Evolutionary conservation across 345 rosid species (phyloP).

Genomic region (Ailanthus altissimus): DNA sequence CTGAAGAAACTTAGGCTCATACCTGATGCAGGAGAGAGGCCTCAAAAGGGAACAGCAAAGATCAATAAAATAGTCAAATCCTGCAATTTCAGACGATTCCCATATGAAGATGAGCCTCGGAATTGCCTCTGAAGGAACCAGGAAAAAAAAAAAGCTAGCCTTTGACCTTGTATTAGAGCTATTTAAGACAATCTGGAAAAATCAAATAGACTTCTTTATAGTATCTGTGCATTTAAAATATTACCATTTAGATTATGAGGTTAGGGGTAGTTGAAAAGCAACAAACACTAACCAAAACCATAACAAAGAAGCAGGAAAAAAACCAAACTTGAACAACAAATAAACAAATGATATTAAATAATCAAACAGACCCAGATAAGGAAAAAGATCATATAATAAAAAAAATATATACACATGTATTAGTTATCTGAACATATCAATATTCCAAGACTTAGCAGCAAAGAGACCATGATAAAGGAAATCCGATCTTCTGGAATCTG

Average conservation of each 20-base stretch:
- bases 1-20: neutral
- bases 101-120: constrained; percentile 24
- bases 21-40: constrained; percentile 31
- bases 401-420: no score
- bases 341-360: neutral
- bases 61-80: constrained; percentile 20
- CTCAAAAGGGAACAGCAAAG: constrained; percentile 20
- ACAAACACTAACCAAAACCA: constrained; percentile 27
- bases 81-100: constrained; percentile 29
- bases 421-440: constrained; percentile 16
- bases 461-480: constrained; percentile 15
- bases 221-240: constrained; percentile 2
- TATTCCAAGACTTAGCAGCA: constrained; percentile 17
- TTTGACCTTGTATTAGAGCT: constrained; percentile 30
- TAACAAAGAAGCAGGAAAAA: constrained; percentile 20
- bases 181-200: constrained; percentile 9
- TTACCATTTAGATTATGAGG: constrained; percentile 24
- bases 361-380: constrained; percentile 25
- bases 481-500: constrained; percentile 27
- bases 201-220: constrained; percentile 16
- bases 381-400: neutral
- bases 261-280: constrained; percentile 36
- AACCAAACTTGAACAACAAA: constrained; percentile 12
- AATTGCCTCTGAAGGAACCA: constrained; percentile 24
- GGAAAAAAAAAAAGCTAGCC: constrained; percentile 7